Evolutionary conservation across 306 rosid genomes (phyloP), one percentile per base, ranked within the genome.

Genomic region (Delonix regia): DNA sequence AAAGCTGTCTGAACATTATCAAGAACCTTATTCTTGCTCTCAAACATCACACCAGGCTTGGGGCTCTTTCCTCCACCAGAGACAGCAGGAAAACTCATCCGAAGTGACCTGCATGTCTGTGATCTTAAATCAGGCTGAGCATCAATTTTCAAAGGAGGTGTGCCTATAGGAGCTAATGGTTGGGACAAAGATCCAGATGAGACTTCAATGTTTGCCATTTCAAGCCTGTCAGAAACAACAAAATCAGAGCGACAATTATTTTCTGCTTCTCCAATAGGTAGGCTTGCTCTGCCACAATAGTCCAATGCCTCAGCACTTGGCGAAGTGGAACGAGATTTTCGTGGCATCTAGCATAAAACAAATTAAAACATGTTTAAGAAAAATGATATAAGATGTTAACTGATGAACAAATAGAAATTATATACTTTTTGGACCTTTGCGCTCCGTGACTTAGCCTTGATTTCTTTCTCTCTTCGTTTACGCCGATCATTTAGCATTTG

Each of bases 401-500:
- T 7, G 73, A n/a, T 48, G 24, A 74, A 67, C 41, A 70, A 48
- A 81, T 9, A 75, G 49, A 76, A 78, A 52, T 60, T 33, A 56
- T 38, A 71, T 45, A 65, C 30, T 16, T 22, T 74, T 39, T 65
- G 71, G 71, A 92, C 97, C 97, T 95, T 95, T 22, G 90, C 80
- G 48, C 77, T 87, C 65, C 87, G 92, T 81, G 92, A 91, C 83
- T 92, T 95, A 0, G 96, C 97, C 90, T 90, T 92, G 80, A 81
- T 83, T 78, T 95, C 99, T 74, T 88, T 92, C 83, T 92, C 99
- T 83, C 96, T 92, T 49, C 89, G 97, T 53, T 95, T 97, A 22
- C 99, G 90, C 48, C 99, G 86, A 87, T 92, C 99, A 81, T 90
- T 92, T 77, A 95, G 84, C 99, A 92, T 95, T 86, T 95, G 97